phyloP scores from a whole-genome alignment of 345 rosid species.

The Brassica rapa region DNA sequence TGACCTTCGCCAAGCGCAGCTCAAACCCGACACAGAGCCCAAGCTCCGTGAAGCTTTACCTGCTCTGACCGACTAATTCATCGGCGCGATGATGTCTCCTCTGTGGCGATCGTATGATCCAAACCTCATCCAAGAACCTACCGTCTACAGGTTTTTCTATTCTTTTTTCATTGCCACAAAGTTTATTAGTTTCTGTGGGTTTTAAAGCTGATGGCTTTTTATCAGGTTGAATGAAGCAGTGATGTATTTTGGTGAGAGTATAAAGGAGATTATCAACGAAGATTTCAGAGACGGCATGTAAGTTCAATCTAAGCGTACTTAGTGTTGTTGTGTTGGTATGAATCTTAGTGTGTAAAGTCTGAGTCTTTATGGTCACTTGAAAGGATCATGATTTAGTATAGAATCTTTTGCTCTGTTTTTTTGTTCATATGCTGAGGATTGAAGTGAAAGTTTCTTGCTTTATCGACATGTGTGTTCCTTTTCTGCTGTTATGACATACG shows the following conservation, averaged over 20 bases:
- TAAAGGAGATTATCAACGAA: slow-evolving; percentile 89
- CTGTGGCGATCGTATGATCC: slow-evolving; percentile 80
- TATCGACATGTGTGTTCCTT: too few relatives aligned
- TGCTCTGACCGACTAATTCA: slow-evolving; percentile 52
- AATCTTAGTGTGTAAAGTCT: slow-evolving; percentile 8
- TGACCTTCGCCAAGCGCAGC: slow-evolving; percentile 78
- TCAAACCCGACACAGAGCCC: slow-evolving; percentile 66
- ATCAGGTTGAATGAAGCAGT: slow-evolving; percentile 85
- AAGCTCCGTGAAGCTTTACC: slow-evolving; percentile 74
- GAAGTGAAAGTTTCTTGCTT: too few relatives aligned
- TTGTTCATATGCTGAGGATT: too few relatives aligned
- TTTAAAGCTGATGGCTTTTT: background rate
- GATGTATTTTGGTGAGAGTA: slow-evolving; percentile 96
- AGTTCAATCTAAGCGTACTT: slow-evolving; percentile 21
- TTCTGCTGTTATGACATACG: too few relatives aligned
- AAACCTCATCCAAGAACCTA: slow-evolving; percentile 74
- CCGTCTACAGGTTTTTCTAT: slow-evolving; percentile 62
- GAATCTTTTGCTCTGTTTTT: background rate
- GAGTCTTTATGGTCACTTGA: slow-evolving; percentile 3
- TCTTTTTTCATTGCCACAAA: background rate
- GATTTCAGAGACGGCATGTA: slow-evolving; percentile 96
- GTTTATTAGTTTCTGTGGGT: background rate
- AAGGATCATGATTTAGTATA: background rate
- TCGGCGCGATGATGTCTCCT: slow-evolving; percentile 70
- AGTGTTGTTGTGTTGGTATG: background rate